phyloP scores from a whole-genome alignment of 768 basidiomycete species.

The Trametes cubensis region DNA sequence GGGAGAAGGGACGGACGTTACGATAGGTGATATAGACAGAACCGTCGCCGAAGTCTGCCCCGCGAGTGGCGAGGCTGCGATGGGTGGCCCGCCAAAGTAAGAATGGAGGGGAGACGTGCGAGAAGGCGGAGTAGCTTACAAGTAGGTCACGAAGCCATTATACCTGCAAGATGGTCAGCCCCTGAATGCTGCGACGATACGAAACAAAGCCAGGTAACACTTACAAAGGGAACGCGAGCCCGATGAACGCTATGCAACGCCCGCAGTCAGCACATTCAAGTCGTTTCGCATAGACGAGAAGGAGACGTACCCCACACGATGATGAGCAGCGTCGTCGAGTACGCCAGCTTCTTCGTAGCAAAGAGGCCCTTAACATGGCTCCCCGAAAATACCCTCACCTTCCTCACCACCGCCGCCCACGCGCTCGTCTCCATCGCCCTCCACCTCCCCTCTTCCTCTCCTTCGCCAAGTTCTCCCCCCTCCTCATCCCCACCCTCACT shows the following conservation, averaged over 20 bases:
- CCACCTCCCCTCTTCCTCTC: not conserved
- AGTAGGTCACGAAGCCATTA: slow-evolving; percentile 54
- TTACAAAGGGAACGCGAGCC: slow-evolving; percentile 70
- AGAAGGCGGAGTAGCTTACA: slow-evolving; percentile 37
- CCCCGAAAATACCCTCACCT: slow-evolving; percentile 39
- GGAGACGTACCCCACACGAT: slow-evolving; percentile 50
- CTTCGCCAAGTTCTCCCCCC: too few relatives aligned
- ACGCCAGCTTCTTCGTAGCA: slow-evolving; percentile 52
- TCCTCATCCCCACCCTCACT: slow-evolving; percentile 10
- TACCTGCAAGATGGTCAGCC: slow-evolving; percentile 35
- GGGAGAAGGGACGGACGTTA: slow-evolving; percentile 46
- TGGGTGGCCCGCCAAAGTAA: slow-evolving; percentile 10
- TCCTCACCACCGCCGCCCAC: slow-evolving; percentile 42
- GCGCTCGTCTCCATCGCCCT: slow-evolving; percentile 40
- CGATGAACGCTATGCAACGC: slow-evolving; percentile 59
- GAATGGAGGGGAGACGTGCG: not conserved
- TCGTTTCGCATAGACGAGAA: too few relatives aligned
- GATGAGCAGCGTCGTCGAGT: slow-evolving; percentile 54
- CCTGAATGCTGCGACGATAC: not conserved
- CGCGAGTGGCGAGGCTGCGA: slow-evolving; percentile 57
- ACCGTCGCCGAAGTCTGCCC: slow-evolving; percentile 67
- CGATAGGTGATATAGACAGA: slow-evolving; percentile 72
- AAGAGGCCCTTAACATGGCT: slow-evolving; percentile 54
- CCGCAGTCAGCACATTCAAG: not conserved
- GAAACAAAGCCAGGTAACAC: slow-evolving; percentile 17